Conservation (phyloP, 2,329 filamentous ascomycete genomes). For the Neoascochyta sp. region DNA sequence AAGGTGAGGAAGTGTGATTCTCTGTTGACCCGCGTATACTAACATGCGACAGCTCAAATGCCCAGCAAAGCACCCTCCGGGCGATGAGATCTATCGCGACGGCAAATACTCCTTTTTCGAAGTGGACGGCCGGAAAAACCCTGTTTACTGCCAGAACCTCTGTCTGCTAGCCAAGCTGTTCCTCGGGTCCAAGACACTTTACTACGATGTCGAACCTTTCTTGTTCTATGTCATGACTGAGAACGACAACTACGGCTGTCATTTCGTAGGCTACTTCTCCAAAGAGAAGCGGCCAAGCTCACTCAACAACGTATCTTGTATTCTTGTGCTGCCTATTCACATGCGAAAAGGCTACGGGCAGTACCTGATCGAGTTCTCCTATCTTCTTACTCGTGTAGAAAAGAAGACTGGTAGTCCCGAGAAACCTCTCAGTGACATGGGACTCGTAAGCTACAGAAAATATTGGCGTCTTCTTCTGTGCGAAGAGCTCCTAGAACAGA, state of each 20-base stretch:
- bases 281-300: slow-evolving; percentile 96
- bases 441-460: slow-evolving; percentile 91
- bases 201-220: slow-evolving; percentile 97
- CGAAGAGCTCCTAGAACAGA: slow-evolving; percentile 69
- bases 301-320: slow-evolving; percentile 96
- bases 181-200: slow-evolving; percentile 95
- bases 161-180: slow-evolving; percentile 95
- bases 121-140: slow-evolving; percentile 93
- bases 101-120: slow-evolving; percentile 92
- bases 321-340: slow-evolving; percentile 91
- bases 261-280: slow-evolving; percentile 98
- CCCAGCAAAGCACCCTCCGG: slow-evolving; percentile 90
- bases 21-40: slow-evolving; percentile 9
- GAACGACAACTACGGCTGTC: slow-evolving; percentile 85
- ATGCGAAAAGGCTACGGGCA: slow-evolving; percentile 97
- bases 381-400: slow-evolving; percentile 89
- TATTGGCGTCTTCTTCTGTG: slow-evolving; percentile 93
- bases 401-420: slow-evolving; percentile 93
- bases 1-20: slow-evolving; percentile 50
- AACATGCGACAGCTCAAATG: slow-evolving; percentile 62
- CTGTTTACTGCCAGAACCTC: slow-evolving; percentile 97
- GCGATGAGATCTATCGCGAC: slow-evolving; percentile 95
- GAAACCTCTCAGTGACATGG: slow-evolving; percentile 97
- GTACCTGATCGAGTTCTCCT: slow-evolving; percentile 96
- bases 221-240: slow-evolving; percentile 97